Conservation (phyloP, 2,329 filamentous ascomycete species). For the Fusarium dlaminii region DNA sequence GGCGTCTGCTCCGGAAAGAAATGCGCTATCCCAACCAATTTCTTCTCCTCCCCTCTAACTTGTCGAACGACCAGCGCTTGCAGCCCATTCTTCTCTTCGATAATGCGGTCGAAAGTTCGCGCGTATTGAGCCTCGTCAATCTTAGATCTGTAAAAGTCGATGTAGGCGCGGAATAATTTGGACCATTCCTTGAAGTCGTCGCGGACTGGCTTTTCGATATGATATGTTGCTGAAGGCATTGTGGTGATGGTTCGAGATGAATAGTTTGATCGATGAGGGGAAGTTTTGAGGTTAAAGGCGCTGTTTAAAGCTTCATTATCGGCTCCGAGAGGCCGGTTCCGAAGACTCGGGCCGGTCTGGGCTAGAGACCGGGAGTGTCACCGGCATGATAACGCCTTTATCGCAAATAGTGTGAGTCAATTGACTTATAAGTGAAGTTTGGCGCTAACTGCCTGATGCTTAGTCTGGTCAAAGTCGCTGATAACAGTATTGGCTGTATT, state of each 20-base stretch:
- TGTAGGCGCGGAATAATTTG: constrained; percentile 17
- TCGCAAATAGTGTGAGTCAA: neutral
- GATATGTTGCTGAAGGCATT: constrained; percentile 7
- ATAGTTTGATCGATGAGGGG: fast-evolving
- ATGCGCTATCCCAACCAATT: constrained; percentile 17
- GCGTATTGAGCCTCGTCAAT: constrained; percentile 23
- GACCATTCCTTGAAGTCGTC: constrained; percentile 24
- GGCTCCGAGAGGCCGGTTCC: constrained; percentile 6
- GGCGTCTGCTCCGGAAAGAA: constrained; percentile 34
- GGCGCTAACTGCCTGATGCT: fast-evolving
- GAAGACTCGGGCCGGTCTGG: neutral
- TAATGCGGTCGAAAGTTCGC: constrained; percentile 17
- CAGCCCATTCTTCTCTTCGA: constrained; percentile 9
- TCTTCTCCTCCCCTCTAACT: neutral
- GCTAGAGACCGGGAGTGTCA: neutral
- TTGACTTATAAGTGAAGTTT: neutral
- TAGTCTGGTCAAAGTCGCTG: fast-evolving
- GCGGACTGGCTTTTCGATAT: constrained; percentile 1
- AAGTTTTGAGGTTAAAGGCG: neutral
- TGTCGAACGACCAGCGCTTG: constrained; percentile 14
- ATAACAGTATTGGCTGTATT: neutral
- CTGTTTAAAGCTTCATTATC: neutral
- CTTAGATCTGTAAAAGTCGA: constrained; percentile 19
- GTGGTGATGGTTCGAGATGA: fast-evolving
- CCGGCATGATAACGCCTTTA: neutral